Conservation (phyloP, 1,284 basidiomycete genomes). For the Ustilago shanxiensis region DNA sequence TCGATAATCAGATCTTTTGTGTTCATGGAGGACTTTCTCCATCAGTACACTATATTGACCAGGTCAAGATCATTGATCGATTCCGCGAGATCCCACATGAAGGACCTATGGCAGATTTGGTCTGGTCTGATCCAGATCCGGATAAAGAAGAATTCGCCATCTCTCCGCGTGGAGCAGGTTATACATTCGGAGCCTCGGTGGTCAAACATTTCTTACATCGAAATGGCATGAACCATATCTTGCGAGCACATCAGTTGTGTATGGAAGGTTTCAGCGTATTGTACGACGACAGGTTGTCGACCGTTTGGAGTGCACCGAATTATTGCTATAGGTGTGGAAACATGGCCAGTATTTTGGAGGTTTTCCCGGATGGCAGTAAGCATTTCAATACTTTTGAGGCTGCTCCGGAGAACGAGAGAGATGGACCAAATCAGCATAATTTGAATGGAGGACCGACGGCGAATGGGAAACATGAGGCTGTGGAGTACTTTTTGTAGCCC, state of each 20-base stretch:
- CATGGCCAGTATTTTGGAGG: slow-evolving; percentile 94
- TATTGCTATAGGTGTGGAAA: slow-evolving; percentile 99
- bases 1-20: slow-evolving; percentile 99
- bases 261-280: slow-evolving; percentile 98
- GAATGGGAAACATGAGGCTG: slow-evolving; percentile 54
- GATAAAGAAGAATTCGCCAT: slow-evolving; percentile 99
- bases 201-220: slow-evolving; percentile 92
- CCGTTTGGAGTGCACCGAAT: slow-evolving; percentile 98
- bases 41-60: slow-evolving; percentile 98
- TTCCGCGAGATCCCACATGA: slow-evolving; percentile 99
- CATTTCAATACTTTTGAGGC: slow-evolving; percentile 99
- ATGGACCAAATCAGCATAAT: slow-evolving; percentile 66
- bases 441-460: slow-evolving; percentile 29
- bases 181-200: slow-evolving; percentile 97
- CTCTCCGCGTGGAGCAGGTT: slow-evolving; percentile 96
- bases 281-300: slow-evolving; percentile 93
- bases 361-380: slow-evolving; percentile 87
- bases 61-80: slow-evolving; percentile 98
- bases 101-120: slow-evolving; percentile 99
- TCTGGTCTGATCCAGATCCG: slow-evolving; percentile 99
- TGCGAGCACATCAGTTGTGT: slow-evolving; percentile 97
- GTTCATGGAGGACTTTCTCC: slow-evolving; percentile 97
- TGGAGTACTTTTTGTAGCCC: slow-evolving; percentile 62
- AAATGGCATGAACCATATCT: slow-evolving; percentile 97
- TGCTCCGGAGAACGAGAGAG: slow-evolving; percentile 92